phyloP scores from a whole-genome alignment of 1,139 yeast genomes.

The Blastobotrys illinoisensis region DNA sequence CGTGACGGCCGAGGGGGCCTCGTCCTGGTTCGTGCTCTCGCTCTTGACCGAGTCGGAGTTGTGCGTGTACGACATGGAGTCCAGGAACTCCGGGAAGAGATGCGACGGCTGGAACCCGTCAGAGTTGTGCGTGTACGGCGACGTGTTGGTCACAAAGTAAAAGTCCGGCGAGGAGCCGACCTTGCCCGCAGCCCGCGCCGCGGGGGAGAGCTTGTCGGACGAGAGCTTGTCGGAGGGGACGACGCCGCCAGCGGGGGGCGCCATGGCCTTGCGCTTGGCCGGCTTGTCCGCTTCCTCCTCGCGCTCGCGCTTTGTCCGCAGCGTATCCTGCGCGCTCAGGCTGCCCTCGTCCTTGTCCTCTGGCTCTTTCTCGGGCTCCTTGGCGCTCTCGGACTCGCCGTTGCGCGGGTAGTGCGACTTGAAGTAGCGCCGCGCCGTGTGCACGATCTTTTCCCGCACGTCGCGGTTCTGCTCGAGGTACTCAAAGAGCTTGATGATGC shows the following conservation, averaged over 20 bases:
- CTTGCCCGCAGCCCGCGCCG: background rate
- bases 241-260: too few species aligned
- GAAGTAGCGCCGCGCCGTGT: conserved; percentile 18
- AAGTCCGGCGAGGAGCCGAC: conserved; percentile 27
- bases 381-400: background rate
- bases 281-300: background rate
- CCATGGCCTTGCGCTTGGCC: background rate
- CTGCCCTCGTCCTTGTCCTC: background rate
- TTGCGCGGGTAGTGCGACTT: background rate
- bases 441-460: conserved; percentile 27
- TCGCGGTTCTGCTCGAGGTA: conserved; percentile 26
- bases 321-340: background rate
- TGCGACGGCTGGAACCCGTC: conserved; percentile 37
- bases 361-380: background rate
- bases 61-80: background rate
- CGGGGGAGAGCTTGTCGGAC: background rate
- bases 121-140: conserved; percentile 25
- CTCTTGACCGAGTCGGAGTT: background rate
- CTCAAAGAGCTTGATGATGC: conserved; percentile 32
- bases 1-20: conserved; percentile 1
- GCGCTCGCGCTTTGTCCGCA: background rate
- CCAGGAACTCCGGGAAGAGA: conserved; percentile 32
- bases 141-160: conserved; percentile 32
- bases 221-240: too few species aligned
- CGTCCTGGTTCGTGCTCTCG: background rate